A percentile compares a stretch with the other conserved stretches of the same genome.
These are phyloP conservation scores for Aspergillus nomiae DNA, from an alignment of 2,329 filamentous ascomycete species.

Conservation along the genomic window DNA sequence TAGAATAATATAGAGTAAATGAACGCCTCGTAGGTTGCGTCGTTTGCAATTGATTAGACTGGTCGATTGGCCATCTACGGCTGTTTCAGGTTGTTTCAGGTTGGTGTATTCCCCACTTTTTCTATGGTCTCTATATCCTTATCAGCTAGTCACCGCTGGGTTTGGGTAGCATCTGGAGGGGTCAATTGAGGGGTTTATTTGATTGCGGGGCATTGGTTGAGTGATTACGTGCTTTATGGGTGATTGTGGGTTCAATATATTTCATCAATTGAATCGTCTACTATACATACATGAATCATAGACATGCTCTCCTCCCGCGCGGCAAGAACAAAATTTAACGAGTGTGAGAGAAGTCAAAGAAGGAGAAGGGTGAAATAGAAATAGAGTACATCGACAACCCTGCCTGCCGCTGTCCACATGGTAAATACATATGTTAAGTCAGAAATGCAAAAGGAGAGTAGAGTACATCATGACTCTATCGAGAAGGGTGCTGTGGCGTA, in stretches of 20 bases:
- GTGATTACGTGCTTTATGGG: not conserved
- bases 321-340: not conserved
- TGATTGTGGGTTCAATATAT: not conserved
- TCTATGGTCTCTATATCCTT: not conserved
- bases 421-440: constrained; percentile 6
- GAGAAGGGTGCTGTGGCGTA: constrained; percentile 31
- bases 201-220: not conserved
- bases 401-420: not conserved
- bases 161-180: not conserved
- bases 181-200: not conserved
- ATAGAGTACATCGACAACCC: constrained; percentile 17
- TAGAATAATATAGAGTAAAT: not conserved
- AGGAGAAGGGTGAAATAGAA: not conserved
- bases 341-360: not conserved
- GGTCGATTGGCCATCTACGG: not conserved
- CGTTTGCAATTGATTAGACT: not conserved
- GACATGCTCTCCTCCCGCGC: constrained; percentile 4
- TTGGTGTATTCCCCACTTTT: not conserved
- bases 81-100: constrained; percentile 1
- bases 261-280: constrained; percentile 22
- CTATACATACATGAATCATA: constrained; percentile 19
- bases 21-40: not conserved
- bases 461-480: constrained; percentile 15
- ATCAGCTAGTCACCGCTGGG: not conserved
- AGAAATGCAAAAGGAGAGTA: constrained; percentile 8